Percentiles rank a stretch among this genome's conserved stretches.
These are phyloP conservation scores for Puccinia novopanici DNA, from an alignment of 1,284 basidiomycete genomes.

Conservation along the genomic window DNA sequence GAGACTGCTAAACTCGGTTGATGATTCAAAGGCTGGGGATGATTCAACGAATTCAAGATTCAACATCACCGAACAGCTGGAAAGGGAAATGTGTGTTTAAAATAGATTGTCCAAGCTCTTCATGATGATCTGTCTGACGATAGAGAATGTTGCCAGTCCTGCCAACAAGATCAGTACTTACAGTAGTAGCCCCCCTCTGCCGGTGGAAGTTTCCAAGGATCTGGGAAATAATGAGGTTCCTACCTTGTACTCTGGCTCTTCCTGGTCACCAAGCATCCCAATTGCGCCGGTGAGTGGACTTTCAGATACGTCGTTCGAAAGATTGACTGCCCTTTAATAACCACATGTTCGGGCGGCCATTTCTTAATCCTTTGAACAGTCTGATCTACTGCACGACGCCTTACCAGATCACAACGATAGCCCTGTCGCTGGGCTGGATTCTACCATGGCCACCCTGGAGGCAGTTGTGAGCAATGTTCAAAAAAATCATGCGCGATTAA, in stretches of 20 bases:
- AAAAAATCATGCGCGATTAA: neutral
- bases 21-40: neutral
- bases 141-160: neutral
- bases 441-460: neutral
- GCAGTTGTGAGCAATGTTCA: neutral
- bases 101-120: neutral
- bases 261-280: neutral
- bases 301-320: neutral
- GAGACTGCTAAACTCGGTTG: neutral
- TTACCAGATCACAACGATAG: too few species aligned
- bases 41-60: neutral
- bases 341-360: too few species aligned
- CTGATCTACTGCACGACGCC: neutral
- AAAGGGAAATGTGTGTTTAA: neutral
- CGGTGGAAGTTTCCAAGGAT: neutral
- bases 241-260: neutral
- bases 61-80: neutral
- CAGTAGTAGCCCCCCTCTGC: neutral
- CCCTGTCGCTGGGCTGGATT: neutral
- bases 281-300: neutral
- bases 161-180: neutral
- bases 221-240: neutral
- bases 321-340: neutral
- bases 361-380: neutral
- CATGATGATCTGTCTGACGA: neutral